phyloP scores from a whole-genome alignment of 176 grass and related monocot species.

The Phragmites australis region DNA sequence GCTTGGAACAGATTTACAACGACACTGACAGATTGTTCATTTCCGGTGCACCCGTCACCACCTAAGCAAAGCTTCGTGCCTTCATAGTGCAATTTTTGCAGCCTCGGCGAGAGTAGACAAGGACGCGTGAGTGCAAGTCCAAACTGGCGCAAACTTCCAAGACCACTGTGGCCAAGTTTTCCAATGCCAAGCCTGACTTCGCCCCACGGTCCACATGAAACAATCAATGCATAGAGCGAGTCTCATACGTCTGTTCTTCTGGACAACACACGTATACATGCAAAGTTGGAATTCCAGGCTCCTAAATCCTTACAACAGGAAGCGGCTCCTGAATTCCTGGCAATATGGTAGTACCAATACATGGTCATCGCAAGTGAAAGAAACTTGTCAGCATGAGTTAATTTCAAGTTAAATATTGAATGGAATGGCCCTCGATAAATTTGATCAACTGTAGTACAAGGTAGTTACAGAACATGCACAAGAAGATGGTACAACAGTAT shows the following conservation, averaged over 20 bases:
- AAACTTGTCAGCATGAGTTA: background rate
- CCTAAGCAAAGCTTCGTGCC: background rate
- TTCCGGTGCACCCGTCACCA: background rate
- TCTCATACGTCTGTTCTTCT: constrained; percentile 6
- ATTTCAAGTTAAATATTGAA: background rate
- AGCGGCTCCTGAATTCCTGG: background rate
- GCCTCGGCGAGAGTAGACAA: background rate
- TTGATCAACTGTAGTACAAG: background rate
- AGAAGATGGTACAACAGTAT: background rate
- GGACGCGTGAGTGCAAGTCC: background rate
- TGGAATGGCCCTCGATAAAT: constrained; percentile 1
- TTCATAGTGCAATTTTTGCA: background rate
- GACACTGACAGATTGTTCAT: background rate
- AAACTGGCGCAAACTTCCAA: background rate
- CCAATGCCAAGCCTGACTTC: constrained; percentile 9
- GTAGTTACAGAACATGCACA: background rate
- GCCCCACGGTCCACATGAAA: background rate
- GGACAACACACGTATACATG: background rate
- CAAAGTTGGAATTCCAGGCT: constrained; percentile 9
- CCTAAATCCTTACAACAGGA: background rate
- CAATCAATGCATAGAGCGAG: background rate
- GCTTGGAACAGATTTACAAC: background rate
- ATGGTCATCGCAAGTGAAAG: background rate
- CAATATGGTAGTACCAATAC: background rate
- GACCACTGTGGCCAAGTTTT: constrained; percentile 6